Conservation (phyloP, 2,329 filamentous ascomycete species). For the Amauroascus verrucosus region DNA sequence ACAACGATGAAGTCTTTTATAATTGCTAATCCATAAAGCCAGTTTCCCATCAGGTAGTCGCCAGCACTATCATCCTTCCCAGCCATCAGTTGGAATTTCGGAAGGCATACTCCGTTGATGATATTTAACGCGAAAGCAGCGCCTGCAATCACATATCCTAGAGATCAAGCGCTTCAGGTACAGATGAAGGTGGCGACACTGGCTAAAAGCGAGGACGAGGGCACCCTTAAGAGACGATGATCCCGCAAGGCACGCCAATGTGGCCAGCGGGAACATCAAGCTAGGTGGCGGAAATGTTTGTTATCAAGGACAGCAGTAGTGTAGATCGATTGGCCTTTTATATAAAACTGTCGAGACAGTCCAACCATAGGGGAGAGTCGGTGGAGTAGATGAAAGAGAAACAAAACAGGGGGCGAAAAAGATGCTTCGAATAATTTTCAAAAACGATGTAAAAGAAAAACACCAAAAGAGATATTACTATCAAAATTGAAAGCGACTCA, state of each 20-base stretch:
- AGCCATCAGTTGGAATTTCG: background rate
- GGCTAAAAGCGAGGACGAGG: background rate
- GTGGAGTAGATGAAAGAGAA: background rate
- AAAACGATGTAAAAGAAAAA: conserved; percentile 1
- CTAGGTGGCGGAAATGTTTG: background rate
- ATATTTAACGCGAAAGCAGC: background rate
- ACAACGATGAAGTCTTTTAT: background rate
- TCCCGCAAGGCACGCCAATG: background rate
- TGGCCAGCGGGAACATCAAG: conserved; percentile 1
- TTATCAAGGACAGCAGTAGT: background rate
- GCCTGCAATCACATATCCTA: background rate
- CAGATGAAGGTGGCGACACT: conserved; percentile 1
- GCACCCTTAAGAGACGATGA: background rate
- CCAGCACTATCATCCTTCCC: background rate
- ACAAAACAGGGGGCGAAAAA: too few species aligned
- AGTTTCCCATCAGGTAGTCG: background rate
- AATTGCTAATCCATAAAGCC: background rate
- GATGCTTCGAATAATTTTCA: too few species aligned
- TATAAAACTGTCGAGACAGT: conserved; percentile 10
- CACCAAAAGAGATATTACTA: background rate
- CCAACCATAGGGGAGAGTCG: background rate
- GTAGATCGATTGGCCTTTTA: background rate
- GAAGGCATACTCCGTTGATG: background rate
- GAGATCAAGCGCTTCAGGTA: background rate
- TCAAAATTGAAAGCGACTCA: background rate